phyloP scores from a whole-genome alignment of 768 basidiomycete genomes.

The Naganishia onofrii region DNA sequence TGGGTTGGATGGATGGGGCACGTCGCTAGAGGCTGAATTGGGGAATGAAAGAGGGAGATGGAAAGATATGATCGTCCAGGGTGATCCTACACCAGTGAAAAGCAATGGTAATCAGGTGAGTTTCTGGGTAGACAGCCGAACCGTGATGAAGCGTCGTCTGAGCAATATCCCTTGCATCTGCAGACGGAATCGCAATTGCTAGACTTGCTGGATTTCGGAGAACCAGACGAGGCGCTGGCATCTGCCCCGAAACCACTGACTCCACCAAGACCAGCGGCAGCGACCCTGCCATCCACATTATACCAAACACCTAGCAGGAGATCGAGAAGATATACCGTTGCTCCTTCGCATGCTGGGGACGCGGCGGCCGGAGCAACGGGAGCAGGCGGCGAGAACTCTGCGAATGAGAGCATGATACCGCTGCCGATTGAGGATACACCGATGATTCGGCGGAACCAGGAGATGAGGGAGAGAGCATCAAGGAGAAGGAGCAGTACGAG shows the following conservation, averaged over 20 bases:
- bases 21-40: slow-evolving; percentile 32
- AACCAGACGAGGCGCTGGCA: slow-evolving; percentile 19
- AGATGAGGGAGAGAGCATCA: slow-evolving; percentile 42
- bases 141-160: not conserved
- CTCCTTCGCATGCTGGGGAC: slow-evolving; percentile 38
- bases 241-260: slow-evolving; percentile 31
- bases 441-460: slow-evolving; percentile 46
- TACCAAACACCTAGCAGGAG: slow-evolving; percentile 23
- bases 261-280: slow-evolving; percentile 36
- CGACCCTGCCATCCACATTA: slow-evolving; percentile 33
- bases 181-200: slow-evolving; percentile 15
- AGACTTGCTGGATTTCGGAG: slow-evolving; percentile 2
- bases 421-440: slow-evolving; percentile 49
- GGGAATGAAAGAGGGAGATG: slow-evolving; percentile 34
- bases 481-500: slow-evolving; percentile 42
- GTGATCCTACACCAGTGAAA: slow-evolving; percentile 3
- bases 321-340: slow-evolving; percentile 16
- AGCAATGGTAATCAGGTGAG: slow-evolving; percentile 6
- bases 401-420: slow-evolving; percentile 42
- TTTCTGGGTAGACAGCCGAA: not conserved
- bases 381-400: slow-evolving; percentile 27
- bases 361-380: no score
- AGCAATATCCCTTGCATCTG: not conserved
- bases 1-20: slow-evolving; percentile 27
- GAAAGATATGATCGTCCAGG: slow-evolving; percentile 30